Conservation (phyloP, 2,329 filamentous ascomycete species). For the Alternaria metachromatica region DNA sequence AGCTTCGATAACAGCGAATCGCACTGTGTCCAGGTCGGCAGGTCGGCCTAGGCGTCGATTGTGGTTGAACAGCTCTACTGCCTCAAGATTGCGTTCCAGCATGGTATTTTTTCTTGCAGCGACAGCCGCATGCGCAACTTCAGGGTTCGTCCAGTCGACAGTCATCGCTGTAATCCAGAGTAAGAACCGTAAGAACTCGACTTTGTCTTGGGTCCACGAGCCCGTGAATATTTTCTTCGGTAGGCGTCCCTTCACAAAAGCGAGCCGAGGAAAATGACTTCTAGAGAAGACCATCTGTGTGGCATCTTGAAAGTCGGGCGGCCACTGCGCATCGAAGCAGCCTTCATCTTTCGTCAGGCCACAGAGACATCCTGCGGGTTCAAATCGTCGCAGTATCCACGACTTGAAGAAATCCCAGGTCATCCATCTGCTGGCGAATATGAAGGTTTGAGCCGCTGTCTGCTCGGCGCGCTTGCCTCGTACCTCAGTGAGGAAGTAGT, state of each 20-base stretch:
- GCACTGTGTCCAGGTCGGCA: slow-evolving; percentile 28
- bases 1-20: slow-evolving; percentile 38
- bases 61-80: slow-evolving; percentile 44
- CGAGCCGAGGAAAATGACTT: slow-evolving; percentile 34
- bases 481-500: slow-evolving; percentile 26
- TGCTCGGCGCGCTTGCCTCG: slow-evolving; percentile 19
- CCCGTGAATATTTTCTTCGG: slow-evolving; percentile 37
- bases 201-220: slow-evolving; percentile 36
- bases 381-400: slow-evolving; percentile 28
- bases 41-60: slow-evolving; percentile 39
- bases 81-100: slow-evolving; percentile 35
- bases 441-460: slow-evolving; percentile 27
- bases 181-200: slow-evolving; percentile 41
- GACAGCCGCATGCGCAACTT: slow-evolving; percentile 9
- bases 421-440: slow-evolving; percentile 43
- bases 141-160: slow-evolving; percentile 37
- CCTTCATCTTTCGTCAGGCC: slow-evolving; percentile 19
- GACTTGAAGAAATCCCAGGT: slow-evolving; percentile 42
- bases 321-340: slow-evolving; percentile 42
- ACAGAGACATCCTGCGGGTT: slow-evolving; percentile 35
- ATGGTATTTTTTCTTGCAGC: slow-evolving; percentile 37
- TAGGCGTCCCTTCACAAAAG: slow-evolving; percentile 38
- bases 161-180: slow-evolving; percentile 41
- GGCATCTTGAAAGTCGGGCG: slow-evolving; percentile 36
- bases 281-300: slow-evolving; percentile 38